Base-by-base conservation (phyloP, 1,139 yeast genomes). In the Kurtzmaniella quercitrusa region DNA sequence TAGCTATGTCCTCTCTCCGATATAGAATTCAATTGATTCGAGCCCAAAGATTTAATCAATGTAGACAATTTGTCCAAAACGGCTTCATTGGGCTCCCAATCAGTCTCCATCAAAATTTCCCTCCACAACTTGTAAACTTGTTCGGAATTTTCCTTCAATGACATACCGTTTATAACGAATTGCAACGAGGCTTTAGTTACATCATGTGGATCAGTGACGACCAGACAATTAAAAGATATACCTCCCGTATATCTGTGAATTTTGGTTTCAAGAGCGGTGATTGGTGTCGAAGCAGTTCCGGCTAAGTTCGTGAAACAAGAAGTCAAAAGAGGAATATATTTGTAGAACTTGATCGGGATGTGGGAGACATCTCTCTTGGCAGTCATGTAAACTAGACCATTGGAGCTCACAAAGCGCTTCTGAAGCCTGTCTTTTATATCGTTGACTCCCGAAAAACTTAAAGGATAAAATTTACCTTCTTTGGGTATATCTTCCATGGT, bases 161-260 rank as follows among this genome's bases (percentile, higher is more conserved):
- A 76, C 66, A 84, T 80, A 19, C 96, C 96, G 15, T 78, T 68
- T 36, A 87, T 60, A 18, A 76, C 66, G 44, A 66, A 70, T 8
- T 40, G 26, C 45, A 84, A 68, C 40, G 75, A 75, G 42, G 88
- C 61, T 28, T 66, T 65, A 9, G 76, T 63, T 9, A 78, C 63
- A 51, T 78, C 62, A 46, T 54, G 60, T 2, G 91, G 87, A 41
- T 82, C 73, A 3, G 85, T 70, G 38, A 75, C 71, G 3, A 81
- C 78, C 48, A 76, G 71, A 15, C 82, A 68, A 20, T 77, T 71
- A 20, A 89, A 77, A 2, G 79, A 66, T 16, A 93, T 63, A 0
- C 98, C 97, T 18, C 98, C 98, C 1, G 98, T 89, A 47, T 76
- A 73, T 41, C 83, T 71, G 55, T 84, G 88, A 49, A 94, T 89